Percentiles rank a stretch among this genome's conserved stretches.
Conservation (phyloP, 1,284 basidiomycete species). For the Wolfiporia cocos region DNA sequence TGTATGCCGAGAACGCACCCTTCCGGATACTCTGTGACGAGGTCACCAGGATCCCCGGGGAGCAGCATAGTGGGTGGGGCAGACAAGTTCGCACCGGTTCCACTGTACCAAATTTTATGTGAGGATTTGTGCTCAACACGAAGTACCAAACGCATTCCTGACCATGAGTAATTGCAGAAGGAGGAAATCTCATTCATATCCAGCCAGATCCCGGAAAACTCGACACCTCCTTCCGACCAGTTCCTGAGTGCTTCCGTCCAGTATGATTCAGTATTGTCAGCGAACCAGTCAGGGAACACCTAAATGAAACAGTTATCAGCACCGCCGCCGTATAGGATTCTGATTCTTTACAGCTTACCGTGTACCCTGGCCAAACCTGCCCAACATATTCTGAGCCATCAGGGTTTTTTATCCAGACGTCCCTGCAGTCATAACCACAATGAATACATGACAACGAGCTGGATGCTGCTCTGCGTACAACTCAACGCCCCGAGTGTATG, state of each 20-base stretch:
- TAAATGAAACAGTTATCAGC: slow-evolving; percentile 3
- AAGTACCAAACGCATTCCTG: too few relatives aligned
- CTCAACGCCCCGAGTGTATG: slow-evolving; percentile 37
- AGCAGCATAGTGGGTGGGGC: slow-evolving; percentile 40
- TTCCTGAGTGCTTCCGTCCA: slow-evolving; percentile 34
- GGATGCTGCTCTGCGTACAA: too few relatives aligned
- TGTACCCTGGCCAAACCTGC: slow-evolving; percentile 56
- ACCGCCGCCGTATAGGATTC: too few relatives aligned
- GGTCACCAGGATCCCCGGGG: slow-evolving; percentile 47
- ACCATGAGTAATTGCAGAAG: slow-evolving; percentile 64
- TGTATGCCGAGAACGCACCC: slow-evolving; percentile 49
- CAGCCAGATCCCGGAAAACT: slow-evolving; percentile 68
- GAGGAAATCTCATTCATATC: slow-evolving; percentile 72
- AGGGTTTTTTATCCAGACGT: slow-evolving; percentile 61
- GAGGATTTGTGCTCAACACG: not conserved
- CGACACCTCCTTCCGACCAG: slow-evolving; percentile 52
- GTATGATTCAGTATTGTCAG: slow-evolving; percentile 39
- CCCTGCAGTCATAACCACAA: too few relatives aligned
- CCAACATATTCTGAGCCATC: slow-evolving; percentile 64
- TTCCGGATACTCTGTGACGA: slow-evolving; percentile 51
- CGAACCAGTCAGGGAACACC: slow-evolving; percentile 69
- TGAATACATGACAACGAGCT: too few relatives aligned
- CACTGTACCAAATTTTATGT: slow-evolving; percentile 24
- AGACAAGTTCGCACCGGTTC: slow-evolving; percentile 45
- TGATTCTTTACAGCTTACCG: slow-evolving; percentile 26